phyloP scores from a whole-genome alignment of 441 rosid genomes.

The Bruguiera hainesii region DNA sequence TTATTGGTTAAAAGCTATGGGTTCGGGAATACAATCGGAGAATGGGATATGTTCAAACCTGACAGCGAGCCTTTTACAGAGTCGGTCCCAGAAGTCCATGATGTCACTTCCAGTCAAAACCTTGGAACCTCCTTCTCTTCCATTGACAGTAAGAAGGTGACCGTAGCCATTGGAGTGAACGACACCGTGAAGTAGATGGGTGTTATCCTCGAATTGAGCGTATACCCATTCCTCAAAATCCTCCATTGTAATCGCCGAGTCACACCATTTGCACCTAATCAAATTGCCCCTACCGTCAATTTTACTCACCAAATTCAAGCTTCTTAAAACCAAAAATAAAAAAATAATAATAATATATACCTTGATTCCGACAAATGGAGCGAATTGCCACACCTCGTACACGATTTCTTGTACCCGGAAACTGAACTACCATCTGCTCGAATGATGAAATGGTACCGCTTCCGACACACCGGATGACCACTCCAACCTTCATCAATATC shows the following conservation, averaged over 20 bases:
- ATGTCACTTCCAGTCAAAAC: conserved; percentile 51
- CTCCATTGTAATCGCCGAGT: conserved; percentile 27
- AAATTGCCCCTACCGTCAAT: neutral
- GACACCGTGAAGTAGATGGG: conserved; percentile 68
- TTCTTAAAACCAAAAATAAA: neutral
- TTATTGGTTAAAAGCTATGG: too few relatives aligned
- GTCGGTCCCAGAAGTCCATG: conserved; percentile 74
- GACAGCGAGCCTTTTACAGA: conserved; percentile 48
- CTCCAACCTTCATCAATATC: conserved; percentile 55
- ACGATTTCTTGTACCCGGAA: conserved; percentile 25
- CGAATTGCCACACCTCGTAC: conserved; percentile 41
- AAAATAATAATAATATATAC: conserved; percentile 1
- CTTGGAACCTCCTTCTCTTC: conserved; percentile 67
- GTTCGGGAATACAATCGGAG: too few relatives aligned
- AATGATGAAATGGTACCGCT: conserved; percentile 67
- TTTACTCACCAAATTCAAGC: neutral
- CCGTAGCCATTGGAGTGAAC: conserved; percentile 75
- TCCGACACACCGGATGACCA: conserved; percentile 63
- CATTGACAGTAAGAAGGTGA: conserved; percentile 66
- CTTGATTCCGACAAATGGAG: conserved; percentile 41
- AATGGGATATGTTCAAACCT: conserved; percentile 26
- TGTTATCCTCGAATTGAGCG: conserved; percentile 51
- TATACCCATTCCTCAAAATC: conserved; percentile 56
- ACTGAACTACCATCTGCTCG: conserved; percentile 28
- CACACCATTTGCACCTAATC: conserved; percentile 50